These are phyloP conservation scores for Quercus engelmannii DNA, from an alignment of 306 rosid species.

Conservation along the genomic window DNA sequence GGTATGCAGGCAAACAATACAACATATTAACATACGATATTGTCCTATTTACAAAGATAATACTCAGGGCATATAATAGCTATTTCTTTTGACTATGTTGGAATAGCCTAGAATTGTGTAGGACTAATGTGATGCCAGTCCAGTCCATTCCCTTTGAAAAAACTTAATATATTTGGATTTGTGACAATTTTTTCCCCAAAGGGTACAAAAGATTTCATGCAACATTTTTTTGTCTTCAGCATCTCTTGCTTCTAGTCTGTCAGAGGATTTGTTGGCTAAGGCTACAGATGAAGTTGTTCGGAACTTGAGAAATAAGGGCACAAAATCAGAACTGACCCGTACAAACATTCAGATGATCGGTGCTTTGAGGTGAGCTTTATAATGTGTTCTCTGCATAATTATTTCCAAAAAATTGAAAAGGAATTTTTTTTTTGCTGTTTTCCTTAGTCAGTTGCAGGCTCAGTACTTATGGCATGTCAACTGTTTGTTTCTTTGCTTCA, in stretches of 20 bases:
- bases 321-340: slow-evolving; percentile 76
- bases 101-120: not conserved
- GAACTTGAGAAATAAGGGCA: slow-evolving; percentile 63
- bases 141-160: not conserved
- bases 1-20: not conserved
- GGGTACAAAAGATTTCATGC: slow-evolving; percentile 3
- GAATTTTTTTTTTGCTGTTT: too few relatives aligned
- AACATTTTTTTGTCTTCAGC: slow-evolving; percentile 49
- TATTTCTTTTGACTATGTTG: not conserved
- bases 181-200: not conserved
- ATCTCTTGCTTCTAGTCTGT: slow-evolving; percentile 87
- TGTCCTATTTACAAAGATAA: not conserved
- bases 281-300: slow-evolving; percentile 75
- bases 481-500: too few relatives aligned
- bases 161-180: not conserved
- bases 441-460: too few relatives aligned
- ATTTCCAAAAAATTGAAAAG: too few relatives aligned
- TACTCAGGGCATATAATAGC: too few relatives aligned
- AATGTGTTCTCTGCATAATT: not conserved
- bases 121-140: not conserved
- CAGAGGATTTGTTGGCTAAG: slow-evolving; percentile 86
- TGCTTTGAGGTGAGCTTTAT: slow-evolving; percentile 75
- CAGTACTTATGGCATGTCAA: too few relatives aligned
- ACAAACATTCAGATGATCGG: slow-evolving; percentile 98
- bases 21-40: not conserved